Evolutionary conservation across 176 grass and related monocot species (phyloP), one percentile per base, ranked within the genome.

Genomic region (Cenchrus fungigraminus): DNA sequence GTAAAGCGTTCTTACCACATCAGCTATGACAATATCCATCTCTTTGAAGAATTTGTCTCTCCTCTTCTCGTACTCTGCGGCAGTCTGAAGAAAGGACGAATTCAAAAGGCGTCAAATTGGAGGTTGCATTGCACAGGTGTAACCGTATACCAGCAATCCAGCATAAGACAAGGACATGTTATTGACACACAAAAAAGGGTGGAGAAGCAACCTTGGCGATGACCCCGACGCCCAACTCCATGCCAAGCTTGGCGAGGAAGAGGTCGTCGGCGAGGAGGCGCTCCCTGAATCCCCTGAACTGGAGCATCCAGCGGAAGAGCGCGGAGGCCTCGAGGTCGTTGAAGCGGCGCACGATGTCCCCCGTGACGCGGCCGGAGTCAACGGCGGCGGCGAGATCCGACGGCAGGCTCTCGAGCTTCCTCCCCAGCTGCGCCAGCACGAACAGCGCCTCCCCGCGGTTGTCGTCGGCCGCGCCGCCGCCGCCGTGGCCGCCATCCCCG

Each of bases 251-350:
- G 44, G 95, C 84, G 14, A 98, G 87, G 87, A 98, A 98, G 82
- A 98, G 91, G 37, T 98, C 92, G 63, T 98, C 95, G 13, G 95
- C 95, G 46, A 97, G 82, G 47, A 97, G 87, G 59, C 94, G 87
- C 86, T 96, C 94, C 84, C 90, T 90, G 84, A 99, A 99, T 0
- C 97, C 97, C 0, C 82, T 8, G 81, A 96, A 94, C 84, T 83
- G 90, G 22, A 99, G 79, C 44, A 99, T 83, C 97, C 97, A 99
- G 6, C 86, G 72, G 46, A 94, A 17, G 9, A 94, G 28, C 15
- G 84, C 65, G 52, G 89, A 92, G 25, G 52, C 52, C 72, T 99
- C 91, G n/a, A 99, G 42, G 12, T 96, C 94, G 16, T 59, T 31
- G 65, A 96, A 99, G 34, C 94, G 90, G 10, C 31, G 73, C 37